Base-by-base conservation (phyloP, 1,284 basidiomycete species). In the Trichosporon inkin region DNA sequence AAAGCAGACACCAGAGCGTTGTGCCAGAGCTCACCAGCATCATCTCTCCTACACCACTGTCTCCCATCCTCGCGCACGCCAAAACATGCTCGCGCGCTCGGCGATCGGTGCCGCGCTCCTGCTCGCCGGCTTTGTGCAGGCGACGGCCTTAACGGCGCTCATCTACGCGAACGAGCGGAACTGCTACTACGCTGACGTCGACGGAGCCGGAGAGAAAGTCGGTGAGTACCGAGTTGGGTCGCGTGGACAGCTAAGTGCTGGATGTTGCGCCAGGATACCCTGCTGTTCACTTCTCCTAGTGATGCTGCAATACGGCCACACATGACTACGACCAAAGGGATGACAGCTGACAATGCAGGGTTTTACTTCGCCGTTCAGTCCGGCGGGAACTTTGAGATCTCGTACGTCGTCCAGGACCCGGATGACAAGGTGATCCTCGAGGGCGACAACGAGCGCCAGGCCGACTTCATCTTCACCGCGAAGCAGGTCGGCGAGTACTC, bases 151-250 rank as follows among this genome's bases (percentile, higher is more conserved):
- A 52, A 97, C 95, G 1, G 92, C 93, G 3, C 82, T 88, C 32
- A 85, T 99, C 61, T 81, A 84, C 17, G 86, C 92, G 0, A 93
- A 92, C 72, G 90, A 96, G 73, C 83, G 89, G 55, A 80, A 90
- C 58, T 99, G 96, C 79, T 99, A 94, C 80, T 97, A 92, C 72
- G 91, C 92, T 7, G 92, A 94, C 75, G 93, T 96, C n/a, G 95
- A 98, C 58, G 73, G 74, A 11, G 64, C 68, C 6, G 77, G 76
- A 10, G 77, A 78, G 68, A 79, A 79, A 67, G 69, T 76, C 20
- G 75, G 75, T 72, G 52, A 61, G 77, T 72, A 38, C 19, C 3
- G 37, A 13, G 2, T 35, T 35, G 22, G 38, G 28, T 14, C 53
- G 4, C 38, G 17, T 7, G 11, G 10, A 10, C 36, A 19, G 6